Evolutionary conservation across 2,329 filamentous ascomycete genomes (phyloP).

Genomic region (Paecilomyces formosus): DNA sequence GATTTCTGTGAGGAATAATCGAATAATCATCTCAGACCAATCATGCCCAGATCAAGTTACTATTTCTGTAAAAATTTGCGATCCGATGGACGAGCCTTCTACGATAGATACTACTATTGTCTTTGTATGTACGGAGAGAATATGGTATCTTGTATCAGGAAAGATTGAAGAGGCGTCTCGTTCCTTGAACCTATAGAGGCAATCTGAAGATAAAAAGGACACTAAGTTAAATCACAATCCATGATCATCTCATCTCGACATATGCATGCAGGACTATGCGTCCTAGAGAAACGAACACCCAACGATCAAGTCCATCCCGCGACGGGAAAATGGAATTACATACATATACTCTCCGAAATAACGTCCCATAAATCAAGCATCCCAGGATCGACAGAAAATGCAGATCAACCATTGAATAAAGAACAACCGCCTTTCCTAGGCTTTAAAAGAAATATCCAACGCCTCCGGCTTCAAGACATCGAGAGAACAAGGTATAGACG

Average conservation of each 20-base stretch:
- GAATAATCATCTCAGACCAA: not conserved
- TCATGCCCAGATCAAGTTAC: not conserved
- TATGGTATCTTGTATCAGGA: too few species aligned
- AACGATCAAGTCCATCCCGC: not conserved
- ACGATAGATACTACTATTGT: not conserved
- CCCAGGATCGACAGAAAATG: not conserved
- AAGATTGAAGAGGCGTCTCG: not conserved
- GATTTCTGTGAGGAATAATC: too few species aligned
- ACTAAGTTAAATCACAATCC: not conserved
- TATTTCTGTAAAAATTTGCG: not conserved
- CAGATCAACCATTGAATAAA: not conserved
- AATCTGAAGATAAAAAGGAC: not conserved
- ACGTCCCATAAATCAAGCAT: not conserved
- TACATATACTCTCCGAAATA: not conserved
- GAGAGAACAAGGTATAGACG: conserved; percentile 9
- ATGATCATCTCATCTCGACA: not conserved
- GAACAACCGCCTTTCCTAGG: not conserved
- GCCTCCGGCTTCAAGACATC: not conserved
- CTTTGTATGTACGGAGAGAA: not conserved
- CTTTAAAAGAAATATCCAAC: conserved; percentile 1
- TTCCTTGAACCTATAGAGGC: not conserved
- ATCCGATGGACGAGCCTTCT: not conserved
- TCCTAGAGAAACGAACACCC: not conserved
- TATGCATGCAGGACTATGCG: not conserved
- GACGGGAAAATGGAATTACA: not conserved